These are phyloP conservation scores for Fibroporia radiculosa DNA, from an alignment of 768 basidiomycete genomes.

Conservation along the genomic window DNA sequence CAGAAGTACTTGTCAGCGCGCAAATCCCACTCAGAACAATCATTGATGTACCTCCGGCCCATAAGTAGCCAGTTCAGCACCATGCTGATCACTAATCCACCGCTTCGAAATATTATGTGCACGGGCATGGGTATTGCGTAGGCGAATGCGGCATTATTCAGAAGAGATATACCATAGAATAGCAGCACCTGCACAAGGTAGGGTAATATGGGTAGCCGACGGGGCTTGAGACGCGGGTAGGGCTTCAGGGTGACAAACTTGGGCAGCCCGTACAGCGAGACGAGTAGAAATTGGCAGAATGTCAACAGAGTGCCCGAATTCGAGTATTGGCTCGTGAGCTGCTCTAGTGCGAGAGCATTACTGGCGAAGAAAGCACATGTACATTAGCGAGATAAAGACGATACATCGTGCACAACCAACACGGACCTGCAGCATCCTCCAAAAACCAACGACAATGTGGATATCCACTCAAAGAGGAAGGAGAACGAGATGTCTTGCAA, in stretches of 20 bases:
- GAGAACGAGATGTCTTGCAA: slow-evolving; percentile 8
- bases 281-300: slow-evolving; percentile 75
- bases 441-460: slow-evolving; percentile 70
- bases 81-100: slow-evolving; percentile 81
- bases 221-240: slow-evolving; percentile 46
- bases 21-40: too few relatives aligned
- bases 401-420: slow-evolving; percentile 8
- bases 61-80: slow-evolving; percentile 63
- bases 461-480: slow-evolving; percentile 40
- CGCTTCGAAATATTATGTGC: slow-evolving; percentile 91
- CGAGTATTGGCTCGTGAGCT: slow-evolving; percentile 60
- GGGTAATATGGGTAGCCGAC: slow-evolving; percentile 60
- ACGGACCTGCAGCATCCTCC: slow-evolving; percentile 82
- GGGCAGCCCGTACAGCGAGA: slow-evolving; percentile 69
- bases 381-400: slow-evolving; percentile 1
- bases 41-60: slow-evolving; percentile 63
- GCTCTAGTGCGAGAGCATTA: slow-evolving; percentile 74
- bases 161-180: slow-evolving; percentile 68
- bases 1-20: not conserved
- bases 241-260: slow-evolving; percentile 38
- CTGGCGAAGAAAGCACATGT: slow-evolving; percentile 35
- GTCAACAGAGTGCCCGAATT: slow-evolving; percentile 79
- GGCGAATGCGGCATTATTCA: slow-evolving; percentile 90
- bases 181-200: slow-evolving; percentile 78
- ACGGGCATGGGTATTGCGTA: slow-evolving; percentile 85